These are phyloP conservation scores for Podospora bellae-mahoneyi DNA, from an alignment of 495 filamentous ascomycete genomes.

Conservation along the genomic window DNA sequence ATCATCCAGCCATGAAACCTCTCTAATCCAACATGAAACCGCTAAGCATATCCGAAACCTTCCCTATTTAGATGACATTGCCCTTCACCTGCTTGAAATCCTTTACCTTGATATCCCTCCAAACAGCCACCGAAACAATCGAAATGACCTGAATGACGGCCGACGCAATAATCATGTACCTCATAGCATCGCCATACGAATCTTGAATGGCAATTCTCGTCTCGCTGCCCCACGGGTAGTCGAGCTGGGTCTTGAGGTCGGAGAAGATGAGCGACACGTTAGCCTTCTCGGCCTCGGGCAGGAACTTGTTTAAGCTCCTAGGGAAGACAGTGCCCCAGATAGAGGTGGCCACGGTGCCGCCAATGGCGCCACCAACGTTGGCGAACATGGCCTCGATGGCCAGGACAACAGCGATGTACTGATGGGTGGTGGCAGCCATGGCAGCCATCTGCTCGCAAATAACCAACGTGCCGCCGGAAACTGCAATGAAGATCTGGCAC, in stretches of 20 bases:
- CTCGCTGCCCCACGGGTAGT: conserved; percentile 49
- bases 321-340: conserved; percentile 66
- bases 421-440: conserved; percentile 62
- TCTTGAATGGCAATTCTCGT: conserved; percentile 52
- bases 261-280: conserved; percentile 53
- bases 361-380: conserved; percentile 63
- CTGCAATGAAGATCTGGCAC: conserved; percentile 76
- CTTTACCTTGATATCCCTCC: conserved; percentile 56
- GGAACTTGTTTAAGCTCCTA: conserved; percentile 45
- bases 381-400: conserved; percentile 61
- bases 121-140: conserved; percentile 45
- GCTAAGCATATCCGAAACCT: not conserved
- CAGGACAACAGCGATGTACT: conserved; percentile 63
- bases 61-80: conserved; percentile 20
- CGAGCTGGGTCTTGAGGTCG: conserved; percentile 48
- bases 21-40: not conserved
- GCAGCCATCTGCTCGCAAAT: conserved; percentile 64
- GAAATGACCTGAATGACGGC: conserved; percentile 49
- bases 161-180: conserved; percentile 54
- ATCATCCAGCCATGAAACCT: not conserved
- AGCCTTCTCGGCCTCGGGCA: conserved; percentile 53
- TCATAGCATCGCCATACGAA: conserved; percentile 56
- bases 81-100: conserved; percentile 45
- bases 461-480: conserved; percentile 57
- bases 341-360: conserved; percentile 56